Evolutionary conservation across 805 yeast genomes (phyloP).

Genomic region (Suhomyces pyralidae): DNA sequence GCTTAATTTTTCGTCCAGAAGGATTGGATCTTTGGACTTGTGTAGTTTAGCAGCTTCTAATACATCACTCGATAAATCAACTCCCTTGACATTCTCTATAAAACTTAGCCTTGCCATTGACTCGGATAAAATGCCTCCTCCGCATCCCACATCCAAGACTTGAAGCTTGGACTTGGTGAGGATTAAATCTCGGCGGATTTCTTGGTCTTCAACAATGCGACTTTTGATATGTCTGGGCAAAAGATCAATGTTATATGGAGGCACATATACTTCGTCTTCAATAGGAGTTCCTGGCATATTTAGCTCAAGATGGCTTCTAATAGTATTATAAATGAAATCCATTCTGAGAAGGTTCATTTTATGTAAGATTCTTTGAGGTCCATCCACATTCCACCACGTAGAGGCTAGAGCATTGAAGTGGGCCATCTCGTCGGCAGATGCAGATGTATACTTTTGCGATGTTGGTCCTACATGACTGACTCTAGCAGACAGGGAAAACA

Average conservation of each 20-base stretch:
- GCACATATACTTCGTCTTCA: conserved; percentile 59
- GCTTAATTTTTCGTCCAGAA: conserved; percentile 46
- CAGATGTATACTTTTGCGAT: conserved; percentile 26
- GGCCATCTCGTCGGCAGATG: conserved; percentile 60
- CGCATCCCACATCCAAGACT: conserved; percentile 92
- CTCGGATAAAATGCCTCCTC: conserved; percentile 94
- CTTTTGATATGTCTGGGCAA: conserved; percentile 56
- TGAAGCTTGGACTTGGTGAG: conserved; percentile 36
- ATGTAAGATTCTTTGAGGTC: conserved; percentile 90
- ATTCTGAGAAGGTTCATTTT: conserved; percentile 88
- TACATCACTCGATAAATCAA: conserved; percentile 84
- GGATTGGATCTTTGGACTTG: conserved; percentile 58
- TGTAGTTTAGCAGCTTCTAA: conserved; percentile 76
- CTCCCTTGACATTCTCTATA: conserved; percentile 66
- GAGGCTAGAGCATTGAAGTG: conserved; percentile 86
- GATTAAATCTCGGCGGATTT: conserved; percentile 39
- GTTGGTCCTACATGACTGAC: conserved; percentile 3
- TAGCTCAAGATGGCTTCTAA: conserved; percentile 44
- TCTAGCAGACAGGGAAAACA: neutral
- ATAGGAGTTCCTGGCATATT: conserved; percentile 27
- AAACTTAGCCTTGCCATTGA: conserved; percentile 74
- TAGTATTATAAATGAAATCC: conserved; percentile 74
- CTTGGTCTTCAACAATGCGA: conserved; percentile 51
- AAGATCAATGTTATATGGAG: conserved; percentile 70
- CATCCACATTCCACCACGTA: conserved; percentile 98